Evolutionary conservation across 2,329 filamentous ascomycete species (phyloP), one percentile per base, ranked within the genome.

Genomic region (Claviceps sp.): DNA sequence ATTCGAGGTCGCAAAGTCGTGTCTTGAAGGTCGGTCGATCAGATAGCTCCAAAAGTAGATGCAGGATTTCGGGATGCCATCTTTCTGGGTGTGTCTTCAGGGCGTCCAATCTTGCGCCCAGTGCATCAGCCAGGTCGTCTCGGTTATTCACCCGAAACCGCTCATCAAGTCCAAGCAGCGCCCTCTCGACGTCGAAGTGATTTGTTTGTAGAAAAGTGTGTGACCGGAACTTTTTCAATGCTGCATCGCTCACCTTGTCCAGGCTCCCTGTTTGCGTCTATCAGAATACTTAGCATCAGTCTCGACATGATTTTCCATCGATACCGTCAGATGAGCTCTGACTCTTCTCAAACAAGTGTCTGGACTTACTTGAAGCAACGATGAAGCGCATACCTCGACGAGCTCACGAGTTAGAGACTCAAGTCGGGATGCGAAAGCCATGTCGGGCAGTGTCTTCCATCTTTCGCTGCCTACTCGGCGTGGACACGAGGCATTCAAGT

Each of bases 121-220:
- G 68, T 54, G 84, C 81, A 52, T 90, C 82, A 13, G 89, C 88
- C 26, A 96, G 71, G 41, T 80, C 81, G 60, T 96, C 90, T 55
- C 87, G 81, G 61, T 86, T 84, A 47, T 88, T 76, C 51, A 97
- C 76, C 36, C 82, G 78, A 60, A 96, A 93, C 59, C 91, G 89
- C 69, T 97, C 93, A 58, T 90, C 84, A 2, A 96, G 72, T 1
- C 87, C 87, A 48, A 80, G 72, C 2, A 91, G 72, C 38, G 75
- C 76, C 40, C 76, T 75, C 41, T 77, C 70, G 20, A 90, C 78
- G 45, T 86, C 81, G 62, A 90, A 90, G 58, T 87, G 85, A 61
- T 91, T 87, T 1, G 84, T 87, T 40, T 84, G 78, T 37, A 78
- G 70, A 63, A 78, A 80, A 47, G 67, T 77, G 57, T 81, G 73